Evolutionary conservation across 2,329 filamentous ascomycete genomes (phyloP), one percentile per base, ranked within the genome.

Genomic region (Dactylellina drechsleri): DNA sequence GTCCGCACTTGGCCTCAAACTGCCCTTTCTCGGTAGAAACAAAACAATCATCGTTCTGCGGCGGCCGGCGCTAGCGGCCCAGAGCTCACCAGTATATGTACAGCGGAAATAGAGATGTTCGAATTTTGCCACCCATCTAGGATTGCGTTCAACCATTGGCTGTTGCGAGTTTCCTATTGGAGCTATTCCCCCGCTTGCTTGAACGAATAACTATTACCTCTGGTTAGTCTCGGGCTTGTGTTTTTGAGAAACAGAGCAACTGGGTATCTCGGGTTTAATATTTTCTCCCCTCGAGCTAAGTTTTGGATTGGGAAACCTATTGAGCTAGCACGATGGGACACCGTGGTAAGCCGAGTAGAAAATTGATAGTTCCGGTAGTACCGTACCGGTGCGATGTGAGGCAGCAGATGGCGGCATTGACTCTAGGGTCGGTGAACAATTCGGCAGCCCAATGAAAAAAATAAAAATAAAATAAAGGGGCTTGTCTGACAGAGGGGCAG

Each of bases 381-480:
- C 43, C 4, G 13, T 15, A 12, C 5, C 43, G 16, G 31, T 36
- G 15, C 43, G n/a, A 47, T 15, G 43, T 47, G 43, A 47, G 43
- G 43, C 43, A 47, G 40, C 5, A 12, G 2, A 47, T 45, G 13
- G 54, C 31, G 54, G 67, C 64, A 72, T 45, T 41, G 26, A 45
- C 16, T 60, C 31, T 62, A 12, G n/a, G 59, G 59, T 53, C 20
- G 49, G 36, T 47, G 40, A 49, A 47, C 50, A 12, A 18, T 49
- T 57, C 66, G 20, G 57, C 23, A 49, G 47, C 59, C 31, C 23
- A 43, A 43, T 12, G 5, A 43, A 43, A 43, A 43, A n/a, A 43
- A 12, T n/a, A 12, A 12, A 43, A 12, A 43, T 43, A 73, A 36
- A 56, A 65, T 66, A 66, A 41, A 64, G 67, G 68, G 54, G 56